These are phyloP conservation scores for Dactylellina parvicollis DNA, from an alignment of 2,329 filamentous ascomycete genomes.

Conservation along the genomic window DNA sequence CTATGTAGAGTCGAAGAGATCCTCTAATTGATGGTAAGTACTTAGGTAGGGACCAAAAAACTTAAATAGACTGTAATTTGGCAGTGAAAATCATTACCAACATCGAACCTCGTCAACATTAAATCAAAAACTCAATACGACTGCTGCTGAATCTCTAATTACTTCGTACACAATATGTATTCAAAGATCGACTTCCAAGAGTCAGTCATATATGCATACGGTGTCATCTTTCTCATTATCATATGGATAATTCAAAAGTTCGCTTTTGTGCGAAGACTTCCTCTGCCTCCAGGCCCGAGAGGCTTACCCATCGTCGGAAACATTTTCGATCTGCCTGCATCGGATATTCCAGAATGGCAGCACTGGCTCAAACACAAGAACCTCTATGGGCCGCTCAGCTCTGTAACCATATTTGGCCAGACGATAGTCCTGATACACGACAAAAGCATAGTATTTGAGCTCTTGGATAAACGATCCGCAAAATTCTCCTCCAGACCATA, in stretches of 20 bases:
- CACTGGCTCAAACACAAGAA: slow-evolving; percentile 62
- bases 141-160: no score
- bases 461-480: slow-evolving; percentile 62
- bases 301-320: slow-evolving; percentile 60
- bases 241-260: slow-evolving; percentile 6
- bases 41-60: no score
- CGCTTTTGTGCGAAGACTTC: background rate
- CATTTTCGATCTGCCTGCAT: slow-evolving; percentile 60
- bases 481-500: slow-evolving; percentile 62
- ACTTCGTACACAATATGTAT: no score
- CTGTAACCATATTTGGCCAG: slow-evolving; percentile 63
- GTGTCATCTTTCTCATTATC: background rate
- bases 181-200: background rate
- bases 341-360: slow-evolving; percentile 61
- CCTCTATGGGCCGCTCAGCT: slow-evolving; percentile 62
- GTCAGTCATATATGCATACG: background rate
- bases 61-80: no score
- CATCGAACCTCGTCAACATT: no score
- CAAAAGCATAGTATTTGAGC: slow-evolving; percentile 62
- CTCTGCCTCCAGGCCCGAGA: slow-evolving; percentile 31
- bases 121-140: no score
- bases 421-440: slow-evolving; percentile 61
- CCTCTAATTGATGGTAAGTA: no score
- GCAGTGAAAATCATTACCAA: no score
- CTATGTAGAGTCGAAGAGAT: no score